These are phyloP conservation scores for Wallemia hederae DNA, from an alignment of 1,284 basidiomycete species.

Conservation along the genomic window DNA sequence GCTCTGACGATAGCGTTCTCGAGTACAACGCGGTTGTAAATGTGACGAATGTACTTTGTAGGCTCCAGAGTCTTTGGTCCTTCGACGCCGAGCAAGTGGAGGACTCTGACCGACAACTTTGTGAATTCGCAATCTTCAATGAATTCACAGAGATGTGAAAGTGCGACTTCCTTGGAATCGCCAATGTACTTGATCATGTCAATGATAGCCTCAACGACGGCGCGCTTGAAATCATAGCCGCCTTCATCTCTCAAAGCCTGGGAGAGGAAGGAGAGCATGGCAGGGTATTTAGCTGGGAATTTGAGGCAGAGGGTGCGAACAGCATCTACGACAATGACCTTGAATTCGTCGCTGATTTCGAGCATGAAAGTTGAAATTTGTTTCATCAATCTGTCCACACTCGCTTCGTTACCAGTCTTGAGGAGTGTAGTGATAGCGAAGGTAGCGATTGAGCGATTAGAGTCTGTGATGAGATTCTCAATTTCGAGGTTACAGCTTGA, in stretches of 20 bases:
- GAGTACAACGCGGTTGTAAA: conserved; percentile 95
- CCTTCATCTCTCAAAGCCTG: conserved; percentile 87
- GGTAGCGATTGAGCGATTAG: conserved; percentile 86
- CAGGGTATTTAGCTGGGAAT: conserved; percentile 84
- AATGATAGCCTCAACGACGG: conserved; percentile 96
- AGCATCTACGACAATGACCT: conserved; percentile 96
- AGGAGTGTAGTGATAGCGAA: conserved; percentile 96
- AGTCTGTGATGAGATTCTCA: conserved; percentile 86
- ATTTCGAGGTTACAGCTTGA: conserved; percentile 88
- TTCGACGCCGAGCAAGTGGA: conserved; percentile 81
- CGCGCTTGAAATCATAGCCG: conserved; percentile 97
- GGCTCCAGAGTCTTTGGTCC: conserved; percentile 86
- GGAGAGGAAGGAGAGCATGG: conserved; percentile 81
- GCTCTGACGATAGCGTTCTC: conserved; percentile 96
- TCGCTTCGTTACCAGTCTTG: conserved; percentile 98
- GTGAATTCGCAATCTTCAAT: conserved; percentile 99
- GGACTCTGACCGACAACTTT: conserved; percentile 85
- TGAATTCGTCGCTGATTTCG: conserved; percentile 99
- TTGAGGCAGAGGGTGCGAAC: conserved; percentile 95
- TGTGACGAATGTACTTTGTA: conserved; percentile 95
- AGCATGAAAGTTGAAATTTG: conserved; percentile 98
- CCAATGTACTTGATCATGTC: conserved; percentile 97
- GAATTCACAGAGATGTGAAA: conserved; percentile 98
- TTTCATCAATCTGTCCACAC: conserved; percentile 95
- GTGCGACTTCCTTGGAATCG: conserved; percentile 77